These are phyloP conservation scores for Dothideomycetes sp. DNA, from an alignment of 2,329 filamentous ascomycete species.

Conservation along the genomic window DNA sequence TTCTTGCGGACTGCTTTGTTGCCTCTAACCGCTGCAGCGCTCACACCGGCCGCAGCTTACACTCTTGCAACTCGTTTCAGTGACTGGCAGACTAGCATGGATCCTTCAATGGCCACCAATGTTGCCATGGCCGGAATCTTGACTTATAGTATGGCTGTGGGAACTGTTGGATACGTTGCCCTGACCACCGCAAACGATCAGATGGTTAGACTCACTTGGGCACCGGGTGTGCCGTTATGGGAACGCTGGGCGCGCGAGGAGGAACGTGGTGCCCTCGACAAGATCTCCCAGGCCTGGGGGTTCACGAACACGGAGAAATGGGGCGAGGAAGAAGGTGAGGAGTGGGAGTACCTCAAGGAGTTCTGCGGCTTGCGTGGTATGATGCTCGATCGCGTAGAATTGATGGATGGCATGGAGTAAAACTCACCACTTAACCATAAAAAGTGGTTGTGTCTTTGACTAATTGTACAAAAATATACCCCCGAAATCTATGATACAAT, in stretches of 20 bases:
- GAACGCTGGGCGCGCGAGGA: slow-evolving; percentile 84
- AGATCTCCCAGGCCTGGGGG: slow-evolving; percentile 80
- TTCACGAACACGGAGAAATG: slow-evolving; percentile 72
- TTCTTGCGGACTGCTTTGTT: slow-evolving; percentile 54
- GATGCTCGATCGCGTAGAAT: slow-evolving; percentile 78
- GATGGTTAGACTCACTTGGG: slow-evolving; percentile 89
- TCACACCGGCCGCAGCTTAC: slow-evolving; percentile 60
- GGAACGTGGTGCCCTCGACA: slow-evolving; percentile 78
- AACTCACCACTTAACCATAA: no score
- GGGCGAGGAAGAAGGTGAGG: slow-evolving; percentile 82
- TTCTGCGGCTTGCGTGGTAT: slow-evolving; percentile 76
- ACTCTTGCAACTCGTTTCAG: slow-evolving; percentile 59
- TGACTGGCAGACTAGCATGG: slow-evolving; percentile 64
- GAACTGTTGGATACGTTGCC: slow-evolving; percentile 73
- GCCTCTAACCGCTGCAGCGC: slow-evolving; percentile 47
- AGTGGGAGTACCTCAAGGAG: slow-evolving; percentile 80
- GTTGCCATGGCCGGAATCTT: slow-evolving; percentile 73
- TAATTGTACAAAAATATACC: slow-evolving; percentile 4
- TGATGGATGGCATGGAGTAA: slow-evolving; percentile 87
- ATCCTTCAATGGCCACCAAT: slow-evolving; percentile 61
- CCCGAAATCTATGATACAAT: no score
- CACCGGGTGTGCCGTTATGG: slow-evolving; percentile 67
- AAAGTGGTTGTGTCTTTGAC: not conserved
- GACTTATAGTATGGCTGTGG: slow-evolving; percentile 74
- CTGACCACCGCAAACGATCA: slow-evolving; percentile 86